Conservation (phyloP, 1,139 yeast genomes). For the Geotrichum cucujoidarum region DNA sequence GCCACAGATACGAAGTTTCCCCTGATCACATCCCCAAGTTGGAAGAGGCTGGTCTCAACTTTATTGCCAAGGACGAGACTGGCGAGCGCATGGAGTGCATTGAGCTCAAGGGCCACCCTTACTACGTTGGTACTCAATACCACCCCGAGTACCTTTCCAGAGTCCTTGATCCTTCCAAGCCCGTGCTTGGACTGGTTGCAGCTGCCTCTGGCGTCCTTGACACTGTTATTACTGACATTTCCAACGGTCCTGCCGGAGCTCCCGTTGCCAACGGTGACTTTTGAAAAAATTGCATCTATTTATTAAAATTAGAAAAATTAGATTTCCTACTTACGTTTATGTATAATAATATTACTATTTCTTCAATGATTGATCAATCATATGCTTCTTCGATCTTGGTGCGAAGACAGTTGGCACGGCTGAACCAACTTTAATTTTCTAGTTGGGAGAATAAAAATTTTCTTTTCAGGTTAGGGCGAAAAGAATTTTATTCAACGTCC, state of each 20-base stretch:
- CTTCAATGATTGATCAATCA: too few relatives aligned
- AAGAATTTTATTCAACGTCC: constrained; percentile 6
- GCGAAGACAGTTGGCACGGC: too few relatives aligned
- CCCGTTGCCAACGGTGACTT: constrained; percentile 10
- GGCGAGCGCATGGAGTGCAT: constrained; percentile 91
- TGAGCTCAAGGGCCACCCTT: constrained; percentile 78
- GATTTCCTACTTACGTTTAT: constrained; percentile 4
- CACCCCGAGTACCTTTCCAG: constrained; percentile 97
- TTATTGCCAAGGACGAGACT: constrained; percentile 89
- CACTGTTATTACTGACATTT: constrained; percentile 38
- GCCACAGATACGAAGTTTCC: constrained; percentile 97
- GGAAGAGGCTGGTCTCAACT: constrained; percentile 73
- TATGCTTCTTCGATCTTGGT: too few relatives aligned
- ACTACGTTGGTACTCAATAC: constrained; percentile 92
- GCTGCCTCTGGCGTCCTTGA: constrained; percentile 82
- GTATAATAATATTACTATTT: constrained; percentile 7
- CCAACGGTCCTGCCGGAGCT: neutral
- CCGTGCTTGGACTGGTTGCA: constrained; percentile 92
- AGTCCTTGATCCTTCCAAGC: constrained; percentile 94
- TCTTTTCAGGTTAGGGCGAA: constrained; percentile 10
- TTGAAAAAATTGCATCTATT: constrained; percentile 7
- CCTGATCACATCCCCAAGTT: constrained; percentile 68
- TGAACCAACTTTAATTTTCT: too few relatives aligned
- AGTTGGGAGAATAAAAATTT: constrained; percentile 10
- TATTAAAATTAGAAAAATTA: constrained; percentile 7